These are phyloP conservation scores for Lactarius pseudohatsudake DNA, from an alignment of 768 basidiomycete genomes.

Conservation along the genomic window DNA sequence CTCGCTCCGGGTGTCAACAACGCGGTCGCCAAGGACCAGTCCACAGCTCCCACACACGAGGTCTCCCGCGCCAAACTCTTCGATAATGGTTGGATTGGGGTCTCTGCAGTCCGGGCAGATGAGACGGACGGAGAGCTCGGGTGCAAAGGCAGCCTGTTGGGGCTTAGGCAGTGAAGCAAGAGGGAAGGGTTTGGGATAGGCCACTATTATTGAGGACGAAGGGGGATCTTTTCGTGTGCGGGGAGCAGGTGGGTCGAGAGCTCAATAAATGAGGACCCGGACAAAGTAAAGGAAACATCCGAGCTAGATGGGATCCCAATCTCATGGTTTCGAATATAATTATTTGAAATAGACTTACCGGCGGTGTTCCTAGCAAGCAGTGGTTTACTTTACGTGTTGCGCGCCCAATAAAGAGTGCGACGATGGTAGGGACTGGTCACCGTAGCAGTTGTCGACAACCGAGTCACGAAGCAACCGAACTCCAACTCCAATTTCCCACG, in stretches of 20 bases:
- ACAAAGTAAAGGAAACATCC: background rate
- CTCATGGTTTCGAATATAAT: background rate
- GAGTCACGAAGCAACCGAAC: background rate
- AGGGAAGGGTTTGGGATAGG: slow-evolving; percentile 62
- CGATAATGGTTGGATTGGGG: slow-evolving; percentile 90
- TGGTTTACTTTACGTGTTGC: background rate
- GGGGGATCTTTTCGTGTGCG: slow-evolving; percentile 10
- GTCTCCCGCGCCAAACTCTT: slow-evolving; percentile 97
- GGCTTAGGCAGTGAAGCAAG: slow-evolving; percentile 60
- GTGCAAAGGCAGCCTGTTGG: slow-evolving; percentile 64
- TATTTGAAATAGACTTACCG: background rate
- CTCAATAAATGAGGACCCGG: background rate
- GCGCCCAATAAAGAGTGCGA: background rate
- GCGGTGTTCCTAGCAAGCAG: background rate
- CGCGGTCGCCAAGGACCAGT: slow-evolving; percentile 90
- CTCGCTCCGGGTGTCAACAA: slow-evolving; percentile 98
- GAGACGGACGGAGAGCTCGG: slow-evolving; percentile 83
- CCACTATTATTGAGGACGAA: slow-evolving; percentile 22
- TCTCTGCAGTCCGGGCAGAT: slow-evolving; percentile 96
- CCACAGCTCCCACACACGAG: slow-evolving; percentile 94
- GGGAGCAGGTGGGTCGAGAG: background rate
- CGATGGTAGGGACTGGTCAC: background rate
- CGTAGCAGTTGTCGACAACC: background rate
- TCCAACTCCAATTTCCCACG: background rate
- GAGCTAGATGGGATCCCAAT: slow-evolving; percentile 7